Evolutionary conservation across 345 rosid genomes (phyloP).

Genomic region (Limnanthes douglasii): DNA sequence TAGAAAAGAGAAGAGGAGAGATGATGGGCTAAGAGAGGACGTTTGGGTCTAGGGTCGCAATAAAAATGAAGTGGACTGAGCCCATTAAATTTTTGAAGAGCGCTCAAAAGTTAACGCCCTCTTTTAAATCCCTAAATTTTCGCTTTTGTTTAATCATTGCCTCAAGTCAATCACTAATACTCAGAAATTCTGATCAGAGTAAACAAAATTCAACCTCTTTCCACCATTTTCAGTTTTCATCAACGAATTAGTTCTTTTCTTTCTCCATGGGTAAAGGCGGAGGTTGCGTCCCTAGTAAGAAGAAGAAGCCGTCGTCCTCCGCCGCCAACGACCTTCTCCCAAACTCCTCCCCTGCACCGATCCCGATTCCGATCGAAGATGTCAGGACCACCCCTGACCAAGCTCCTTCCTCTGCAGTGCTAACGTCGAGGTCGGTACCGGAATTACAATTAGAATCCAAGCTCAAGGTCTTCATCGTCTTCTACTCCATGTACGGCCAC

Average conservation of each 20-base stretch:
- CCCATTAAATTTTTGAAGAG: too few species aligned
- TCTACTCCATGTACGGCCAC: conserved; percentile 69
- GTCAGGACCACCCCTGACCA: conserved; percentile 14
- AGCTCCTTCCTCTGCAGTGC: conserved; percentile 8
- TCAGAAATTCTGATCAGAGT: too few species aligned
- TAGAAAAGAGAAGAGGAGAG: too few species aligned
- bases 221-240: too few species aligned
- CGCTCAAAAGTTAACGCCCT: background rate
- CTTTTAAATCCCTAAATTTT: background rate
- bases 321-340: conserved; percentile 8
- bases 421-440: conserved; percentile 7
- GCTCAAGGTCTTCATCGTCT: conserved; percentile 32
- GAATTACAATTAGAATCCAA: too few species aligned
- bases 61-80: too few species aligned
- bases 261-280: conserved; percentile 84
- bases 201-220: too few species aligned
- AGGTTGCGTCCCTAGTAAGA: conserved; percentile 95
- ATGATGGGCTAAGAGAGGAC: too few species aligned
- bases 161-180: too few species aligned
- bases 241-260: conserved; percentile 8
- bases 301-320: conserved; percentile 26
- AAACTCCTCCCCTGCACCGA: conserved; percentile 6
- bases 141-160: too few species aligned
- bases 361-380: conserved; percentile 32
- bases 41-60: too few species aligned